Percentiles rank a stretch among this genome's conserved stretches.
Conservation (phyloP, 2,329 filamentous ascomycete genomes). For the Aplosporella prunicola region DNA sequence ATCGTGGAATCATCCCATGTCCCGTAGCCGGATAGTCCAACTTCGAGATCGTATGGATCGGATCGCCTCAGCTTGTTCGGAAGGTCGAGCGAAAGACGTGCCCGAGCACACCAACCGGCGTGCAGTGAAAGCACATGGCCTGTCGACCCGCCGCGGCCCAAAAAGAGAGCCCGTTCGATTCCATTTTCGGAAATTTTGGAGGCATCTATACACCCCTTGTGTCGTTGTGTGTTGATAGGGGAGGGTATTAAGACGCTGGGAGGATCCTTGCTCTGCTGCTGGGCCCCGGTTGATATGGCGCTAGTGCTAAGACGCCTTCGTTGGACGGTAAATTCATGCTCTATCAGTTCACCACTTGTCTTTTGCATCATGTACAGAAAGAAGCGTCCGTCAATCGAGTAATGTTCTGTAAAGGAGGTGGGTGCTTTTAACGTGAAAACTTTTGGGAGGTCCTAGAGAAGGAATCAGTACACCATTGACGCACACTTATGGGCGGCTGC, state of each 20-base stretch:
- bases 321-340: constrained; percentile 28
- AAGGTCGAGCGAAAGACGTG: constrained; percentile 17
- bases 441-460: constrained; percentile 15
- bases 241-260: constrained; percentile 25
- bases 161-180: constrained; percentile 22
- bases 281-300: constrained; percentile 19
- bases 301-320: constrained; percentile 25
- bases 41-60: constrained; percentile 22
- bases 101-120: constrained; percentile 29
- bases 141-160: constrained; percentile 17
- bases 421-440: constrained; percentile 24
- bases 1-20: no score
- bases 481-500: no score
- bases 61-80: constrained; percentile 20
- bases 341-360: constrained; percentile 23
- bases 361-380: constrained; percentile 29
- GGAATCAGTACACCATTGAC: background rate
- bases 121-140: constrained; percentile 21
- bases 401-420: constrained; percentile 27
- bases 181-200: constrained; percentile 24
- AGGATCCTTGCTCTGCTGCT: constrained; percentile 13
- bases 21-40: constrained; percentile 8
- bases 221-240: constrained; percentile 19
- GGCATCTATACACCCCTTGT: constrained; percentile 21
- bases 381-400: constrained; percentile 23